phyloP scores from a whole-genome alignment of 352 stramenopile genomes.

The Phytophthora pseudosyringae region DNA sequence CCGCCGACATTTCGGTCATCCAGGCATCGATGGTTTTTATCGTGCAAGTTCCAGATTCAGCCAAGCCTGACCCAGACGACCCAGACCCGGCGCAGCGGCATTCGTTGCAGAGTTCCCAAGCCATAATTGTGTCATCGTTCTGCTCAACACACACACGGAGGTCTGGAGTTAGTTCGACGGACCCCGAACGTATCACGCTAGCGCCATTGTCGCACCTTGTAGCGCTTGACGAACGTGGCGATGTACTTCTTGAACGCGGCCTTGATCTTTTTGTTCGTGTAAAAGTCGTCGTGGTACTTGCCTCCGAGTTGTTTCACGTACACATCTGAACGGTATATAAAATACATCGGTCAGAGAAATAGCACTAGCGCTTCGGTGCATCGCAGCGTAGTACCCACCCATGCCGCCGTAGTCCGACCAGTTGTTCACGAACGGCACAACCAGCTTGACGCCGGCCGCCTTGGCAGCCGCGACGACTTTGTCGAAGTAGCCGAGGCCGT shows the following conservation, averaged over 20 bases:
- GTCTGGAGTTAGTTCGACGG: too few species aligned
- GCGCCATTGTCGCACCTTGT: background rate
- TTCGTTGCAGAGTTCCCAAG: constrained; percentile 29
- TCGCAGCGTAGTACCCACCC: constrained; percentile 13
- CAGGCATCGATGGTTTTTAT: constrained; percentile 29
- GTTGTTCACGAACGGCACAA: constrained; percentile 45
- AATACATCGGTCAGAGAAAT: too few species aligned
- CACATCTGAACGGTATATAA: background rate
- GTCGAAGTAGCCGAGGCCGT: constrained; percentile 46
- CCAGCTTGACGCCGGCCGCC: constrained; percentile 39
- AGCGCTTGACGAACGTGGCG: constrained; percentile 27
- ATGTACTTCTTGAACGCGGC: constrained; percentile 39
- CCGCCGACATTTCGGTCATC: constrained; percentile 41
- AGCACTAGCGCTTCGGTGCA: too few species aligned
- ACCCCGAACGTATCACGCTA: too few species aligned
- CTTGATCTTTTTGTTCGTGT: constrained; percentile 37
- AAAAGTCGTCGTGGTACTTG: constrained; percentile 42
- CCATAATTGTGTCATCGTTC: constrained; percentile 40
- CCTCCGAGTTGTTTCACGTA: constrained; percentile 38
- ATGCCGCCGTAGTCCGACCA: constrained; percentile 45
- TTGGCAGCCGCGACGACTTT: constrained; percentile 39
- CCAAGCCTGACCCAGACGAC: background rate
- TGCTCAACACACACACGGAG: background rate
- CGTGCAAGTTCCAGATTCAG: constrained; percentile 27
- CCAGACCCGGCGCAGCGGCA: constrained; percentile 32